Conservation (phyloP, 2,329 filamentous ascomycete genomes). For the Gremmenia infestans region DNA sequence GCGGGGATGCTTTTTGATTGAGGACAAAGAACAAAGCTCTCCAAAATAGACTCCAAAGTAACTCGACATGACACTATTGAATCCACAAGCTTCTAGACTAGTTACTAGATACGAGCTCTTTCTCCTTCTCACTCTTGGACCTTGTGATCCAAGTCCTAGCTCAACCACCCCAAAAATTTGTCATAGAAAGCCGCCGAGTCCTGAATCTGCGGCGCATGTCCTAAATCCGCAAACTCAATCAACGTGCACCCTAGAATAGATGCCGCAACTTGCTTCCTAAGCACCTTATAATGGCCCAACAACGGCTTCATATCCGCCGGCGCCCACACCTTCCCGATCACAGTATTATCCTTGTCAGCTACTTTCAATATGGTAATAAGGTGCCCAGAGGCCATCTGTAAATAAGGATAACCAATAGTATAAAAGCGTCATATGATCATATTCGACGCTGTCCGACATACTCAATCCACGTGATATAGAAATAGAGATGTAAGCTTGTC, state of each 20-base stretch:
- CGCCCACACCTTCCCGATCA: slow-evolving; percentile 49
- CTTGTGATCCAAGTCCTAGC: not conserved
- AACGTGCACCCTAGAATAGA: slow-evolving; percentile 42
- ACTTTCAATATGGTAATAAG: slow-evolving; percentile 35
- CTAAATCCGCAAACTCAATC: slow-evolving; percentile 43
- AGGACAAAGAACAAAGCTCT: slow-evolving; percentile 6
- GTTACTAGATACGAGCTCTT: slow-evolving; percentile 8
- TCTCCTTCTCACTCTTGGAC: slow-evolving; percentile 5
- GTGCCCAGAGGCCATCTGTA: no score
- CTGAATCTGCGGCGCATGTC: slow-evolving; percentile 51
- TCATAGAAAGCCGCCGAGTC: slow-evolving; percentile 42
- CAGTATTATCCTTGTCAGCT: slow-evolving; percentile 49
- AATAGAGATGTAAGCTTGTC: no score
- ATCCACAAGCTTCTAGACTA: slow-evolving; percentile 10
- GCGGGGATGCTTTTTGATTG: slow-evolving; percentile 14
- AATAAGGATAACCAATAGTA: no score
- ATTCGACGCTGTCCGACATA: no score
- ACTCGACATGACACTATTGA: slow-evolving; percentile 11
- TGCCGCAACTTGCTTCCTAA: slow-evolving; percentile 42
- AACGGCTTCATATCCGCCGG: slow-evolving; percentile 36
- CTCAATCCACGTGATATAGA: no score
- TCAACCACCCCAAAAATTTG: slow-evolving; percentile 40
- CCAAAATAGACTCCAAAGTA: slow-evolving; percentile 7
- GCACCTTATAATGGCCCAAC: slow-evolving; percentile 45
- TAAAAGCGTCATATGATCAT: no score